Evolutionary conservation across 2,329 filamentous ascomycete species (phyloP), one percentile per base, ranked within the genome.

Genomic region (Alternaria ethzedia): DNA sequence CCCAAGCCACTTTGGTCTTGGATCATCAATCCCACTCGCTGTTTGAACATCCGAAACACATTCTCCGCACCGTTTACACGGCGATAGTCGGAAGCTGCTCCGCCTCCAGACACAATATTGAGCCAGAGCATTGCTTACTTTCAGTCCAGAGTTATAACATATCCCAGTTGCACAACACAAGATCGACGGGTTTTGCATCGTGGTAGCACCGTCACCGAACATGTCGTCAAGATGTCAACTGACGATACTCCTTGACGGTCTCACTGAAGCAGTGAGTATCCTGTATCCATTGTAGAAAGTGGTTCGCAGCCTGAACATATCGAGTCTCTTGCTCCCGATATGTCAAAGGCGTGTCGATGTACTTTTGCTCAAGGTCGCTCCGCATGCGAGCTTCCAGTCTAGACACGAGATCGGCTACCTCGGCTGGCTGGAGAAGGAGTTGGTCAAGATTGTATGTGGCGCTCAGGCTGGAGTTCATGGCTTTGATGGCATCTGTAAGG

Each of bases 171-270:
- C 28, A 6, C 3, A 30, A 13, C 3, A 30, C 30, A 2, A 32
- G 32, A 36, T 36, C 32, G 32, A n/a, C 15, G 32, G 32, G 32
- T n/a, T 36, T 36, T 36, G 0, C 32, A 36, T 10, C 32, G 32
- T 36, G 9, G 9, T 36, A 0, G 1, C 32, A 0, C 7, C 15
- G 15, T 36, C 1, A 3, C 32, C 0, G 2, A n/a, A n/a, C 15
- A n/a, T n/a, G 0, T 15, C 15, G 15, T 36, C 15, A 36, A 36
- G 32, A 10, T n/a, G 15, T 36, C 32, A 36, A 36, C 32, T 36
- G 32, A 36, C 32, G 32, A 36, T 36, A 36, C 32, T n/a, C 15
- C 15, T 1, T n/a, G 32, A 36, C 32, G 8, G 32, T 36, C 32
- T 36, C 32, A 36, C 32, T 0, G 10, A 36, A 36, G 15, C 32